Base-by-base conservation (phyloP, 2,329 filamentous ascomycete genomes). In the Talaromyces sp. region DNA sequence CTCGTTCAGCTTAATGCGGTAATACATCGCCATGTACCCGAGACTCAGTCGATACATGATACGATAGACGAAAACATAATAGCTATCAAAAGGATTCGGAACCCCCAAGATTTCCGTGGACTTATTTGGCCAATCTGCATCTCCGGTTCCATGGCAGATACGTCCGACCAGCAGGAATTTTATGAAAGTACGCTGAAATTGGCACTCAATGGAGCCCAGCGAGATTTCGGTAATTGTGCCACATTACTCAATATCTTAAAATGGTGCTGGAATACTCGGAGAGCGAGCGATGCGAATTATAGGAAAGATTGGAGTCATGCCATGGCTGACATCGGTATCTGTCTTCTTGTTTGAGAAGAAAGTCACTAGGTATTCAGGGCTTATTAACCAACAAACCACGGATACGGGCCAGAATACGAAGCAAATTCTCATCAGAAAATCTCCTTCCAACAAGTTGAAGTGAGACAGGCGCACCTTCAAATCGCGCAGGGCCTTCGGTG, bases 351-450 rank as follows among this genome's bases (percentile, higher is more conserved):
- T 27, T 64, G 19, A 50, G 33, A 43, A 43, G 1, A 7, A 6
- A 25, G 2, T 7, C n/a, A 19, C 43, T 25, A 22, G 22, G 22
- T 22, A 2, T 47, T 4, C 25, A 47, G 5, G 19, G 10, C 10
- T 3, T 13, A 2, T 47, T 22, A 22, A 13, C 1, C 17, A 64
- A 7, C 17, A 52, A 9, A 17, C 60, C 43, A 31, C 31, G 31
- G 22, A 64, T 1, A 19, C 3, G 17, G 22, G 35, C 33, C 9
- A 56, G 49, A 25, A 64, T 19, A 33, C 62, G 43, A 8, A 64
- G 11, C 31, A 85, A 71, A 72, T 86, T 85, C 71, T 87, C 85
- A 31, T 61, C 59, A 10, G 59, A 22, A 41, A 66, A 45, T 33
- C 59, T 60, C 22, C 58, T 66, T 8, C 64, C 61, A 8, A 59